These are phyloP conservation scores for Mytilinidion resinicola DNA, from an alignment of 495 filamentous ascomycete species.

Conservation along the genomic window DNA sequence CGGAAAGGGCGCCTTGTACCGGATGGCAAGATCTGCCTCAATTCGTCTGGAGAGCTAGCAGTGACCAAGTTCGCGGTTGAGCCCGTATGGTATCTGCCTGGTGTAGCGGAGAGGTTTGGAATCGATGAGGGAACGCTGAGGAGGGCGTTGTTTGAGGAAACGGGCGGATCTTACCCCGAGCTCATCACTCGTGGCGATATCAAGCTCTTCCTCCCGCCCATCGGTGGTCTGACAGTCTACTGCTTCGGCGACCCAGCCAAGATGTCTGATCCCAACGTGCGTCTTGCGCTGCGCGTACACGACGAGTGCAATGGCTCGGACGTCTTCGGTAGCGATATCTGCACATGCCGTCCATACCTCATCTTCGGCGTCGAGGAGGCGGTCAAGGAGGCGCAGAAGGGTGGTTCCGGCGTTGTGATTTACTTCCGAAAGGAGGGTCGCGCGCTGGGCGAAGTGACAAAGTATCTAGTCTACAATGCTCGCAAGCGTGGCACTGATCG, in stretches of 20 bases:
- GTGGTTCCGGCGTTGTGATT: conserved; percentile 92
- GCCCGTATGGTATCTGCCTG: conserved; percentile 91
- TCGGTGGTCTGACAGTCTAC: conserved; percentile 94
- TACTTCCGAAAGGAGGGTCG: conserved; percentile 98
- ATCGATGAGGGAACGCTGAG: conserved; percentile 87
- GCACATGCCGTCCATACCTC: conserved; percentile 93
- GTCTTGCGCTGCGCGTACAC: conserved; percentile 83
- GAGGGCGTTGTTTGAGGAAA: conserved; percentile 86
- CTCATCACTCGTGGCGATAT: conserved; percentile 89
- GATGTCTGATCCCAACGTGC: conserved; percentile 80
- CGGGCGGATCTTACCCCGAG: conserved; percentile 85
- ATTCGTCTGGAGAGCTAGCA: conserved; percentile 73
- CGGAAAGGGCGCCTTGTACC: conserved; percentile 68
- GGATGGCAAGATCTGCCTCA: conserved; percentile 87
- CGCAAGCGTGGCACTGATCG: conserved; percentile 77
- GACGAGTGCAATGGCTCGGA: conserved; percentile 97
- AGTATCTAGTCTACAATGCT: conserved; percentile 96
- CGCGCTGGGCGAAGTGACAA: conserved; percentile 94
- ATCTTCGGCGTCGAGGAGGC: conserved; percentile 96
- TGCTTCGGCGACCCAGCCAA: conserved; percentile 92
- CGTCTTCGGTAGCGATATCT: conserved; percentile 98
- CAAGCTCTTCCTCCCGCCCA: conserved; percentile 93
- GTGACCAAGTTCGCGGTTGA: conserved; percentile 97
- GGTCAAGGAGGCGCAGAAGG: conserved; percentile 91
- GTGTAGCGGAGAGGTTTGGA: conserved; percentile 90